Base-by-base conservation (phyloP, 352 stramenopile genomes). In the Phytophthora capsici region DNA sequence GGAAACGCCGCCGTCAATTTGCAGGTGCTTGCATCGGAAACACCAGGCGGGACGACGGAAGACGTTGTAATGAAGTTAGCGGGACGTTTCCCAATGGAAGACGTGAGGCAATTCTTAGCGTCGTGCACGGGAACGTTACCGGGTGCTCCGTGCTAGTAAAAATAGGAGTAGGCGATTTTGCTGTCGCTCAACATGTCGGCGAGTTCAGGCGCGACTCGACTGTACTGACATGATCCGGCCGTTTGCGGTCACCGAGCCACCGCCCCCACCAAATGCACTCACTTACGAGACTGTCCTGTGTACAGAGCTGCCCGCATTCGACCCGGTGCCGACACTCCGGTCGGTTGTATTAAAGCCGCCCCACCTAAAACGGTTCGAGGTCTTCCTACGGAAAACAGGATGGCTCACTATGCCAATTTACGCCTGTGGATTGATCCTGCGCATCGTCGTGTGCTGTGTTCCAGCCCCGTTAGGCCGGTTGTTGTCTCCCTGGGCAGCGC, bases 391-490 rank as follows among this genome's bases (percentile, higher is more conserved):
- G 25, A 63, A 51, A 30, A 60, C 55, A 0, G 65, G 52, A 17
- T 68, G 57, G 64, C 50, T 72, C 50, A 68, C 51, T 1, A 72
- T 72, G 57, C 57, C 64, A 12, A 72, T 68, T 57, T 72, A 72
- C 57, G 23, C 25, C 26, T 72, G 64, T n/a, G 64, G 48, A 1
- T 45, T 72, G 22, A 25, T 68, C 5, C 19, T 66, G 6, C 63
- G 63, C 1, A 37, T 73, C 2, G 25, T 40, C 19, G 47, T 69
- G 28, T 73, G 53, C 13, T 62, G 38, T 12, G 55, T 40, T 5
- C 52, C 65, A 4, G 65, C 59, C 3, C 46, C 57, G 4, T 7
- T 73, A 3, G 65, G 65, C 1, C 51, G 65, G 0, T 6, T 40
- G 5, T 12, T 73, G 0, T 30, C 65, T 6, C 65, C 65, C 0